Percentiles rank a stretch among this genome's conserved stretches.
Evolutionary conservation across 23 red algal species (phyloP).

Genomic region (Gracilaria domingensis): DNA sequence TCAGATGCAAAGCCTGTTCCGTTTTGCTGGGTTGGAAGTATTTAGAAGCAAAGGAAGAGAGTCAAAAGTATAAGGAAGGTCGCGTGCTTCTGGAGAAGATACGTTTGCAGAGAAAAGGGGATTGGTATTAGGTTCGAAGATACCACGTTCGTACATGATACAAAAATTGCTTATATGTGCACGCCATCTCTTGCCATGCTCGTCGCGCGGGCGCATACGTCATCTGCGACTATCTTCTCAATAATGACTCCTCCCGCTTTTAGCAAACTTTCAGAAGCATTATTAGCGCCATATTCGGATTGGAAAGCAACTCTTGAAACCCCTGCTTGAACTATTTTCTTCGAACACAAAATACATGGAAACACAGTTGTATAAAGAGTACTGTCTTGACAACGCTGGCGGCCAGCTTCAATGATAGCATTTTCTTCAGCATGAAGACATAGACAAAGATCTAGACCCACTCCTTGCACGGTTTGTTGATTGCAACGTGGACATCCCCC

Average conservation of each 20-base stretch:
- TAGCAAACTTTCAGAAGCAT: conserved; percentile 50
- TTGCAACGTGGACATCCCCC: conserved; percentile 97
- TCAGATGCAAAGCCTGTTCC: conserved; percentile 87
- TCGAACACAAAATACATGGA: conserved; percentile 95
- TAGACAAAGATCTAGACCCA: conserved; percentile 85
- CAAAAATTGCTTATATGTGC: background rate
- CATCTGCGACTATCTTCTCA: conserved; percentile 32
- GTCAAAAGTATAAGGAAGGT: conserved; percentile 96
- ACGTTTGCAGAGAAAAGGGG: conserved; percentile 28
- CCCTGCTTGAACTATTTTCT: conserved; percentile 96
- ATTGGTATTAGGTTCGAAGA: conserved; percentile 34
- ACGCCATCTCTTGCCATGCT: background rate
- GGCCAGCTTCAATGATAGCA: conserved; percentile 98
- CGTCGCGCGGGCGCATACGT: conserved; percentile 9
- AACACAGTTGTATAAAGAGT: conserved; percentile 93
- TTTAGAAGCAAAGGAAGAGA: conserved; percentile 90
- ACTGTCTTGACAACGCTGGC: conserved; percentile 78
- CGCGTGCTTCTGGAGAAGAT: conserved; percentile 88
- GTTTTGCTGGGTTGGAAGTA: conserved; percentile 92
- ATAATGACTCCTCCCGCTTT: conserved; percentile 57
- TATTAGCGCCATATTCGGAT: conserved; percentile 58
- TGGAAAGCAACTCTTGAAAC: conserved; percentile 76
- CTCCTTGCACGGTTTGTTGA: conserved; percentile 42
- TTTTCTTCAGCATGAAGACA: conserved; percentile 99
- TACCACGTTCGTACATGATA: background rate